phyloP scores from a whole-genome alignment of 257 asterid species.

The Scutellaria barbata region DNA sequence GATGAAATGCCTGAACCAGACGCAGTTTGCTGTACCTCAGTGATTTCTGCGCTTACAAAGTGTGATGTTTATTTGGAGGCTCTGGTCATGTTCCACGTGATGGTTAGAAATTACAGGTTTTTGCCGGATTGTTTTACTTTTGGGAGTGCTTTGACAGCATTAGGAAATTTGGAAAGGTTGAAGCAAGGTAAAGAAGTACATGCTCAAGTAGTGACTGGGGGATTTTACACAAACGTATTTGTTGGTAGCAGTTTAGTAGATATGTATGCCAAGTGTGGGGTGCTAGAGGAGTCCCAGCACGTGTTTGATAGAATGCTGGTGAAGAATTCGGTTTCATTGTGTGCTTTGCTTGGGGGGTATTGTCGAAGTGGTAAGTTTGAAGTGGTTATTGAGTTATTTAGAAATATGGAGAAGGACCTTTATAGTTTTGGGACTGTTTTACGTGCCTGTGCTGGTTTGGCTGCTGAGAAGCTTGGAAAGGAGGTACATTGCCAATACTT shows the following conservation, averaged over 20 bases:
- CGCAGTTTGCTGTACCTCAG: slow-evolving; percentile 74
- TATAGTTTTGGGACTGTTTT: slow-evolving; percentile 32
- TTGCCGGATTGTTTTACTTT: slow-evolving; percentile 47
- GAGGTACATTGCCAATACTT: slow-evolving; percentile 90
- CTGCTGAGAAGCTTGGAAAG: slow-evolving; percentile 70
- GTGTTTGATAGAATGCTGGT: slow-evolving; percentile 72
- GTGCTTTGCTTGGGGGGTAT: slow-evolving; percentile 87
- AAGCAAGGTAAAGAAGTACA: slow-evolving; percentile 68
- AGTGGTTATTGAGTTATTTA: slow-evolving; percentile 47
- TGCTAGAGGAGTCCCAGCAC: slow-evolving; percentile 55
- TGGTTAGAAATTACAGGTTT: slow-evolving; percentile 48
- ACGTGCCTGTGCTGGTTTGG: slow-evolving; percentile 59
- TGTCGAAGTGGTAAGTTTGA: slow-evolving; percentile 67
- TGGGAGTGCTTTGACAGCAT: slow-evolving; percentile 76
- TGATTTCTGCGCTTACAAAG: slow-evolving; percentile 77
- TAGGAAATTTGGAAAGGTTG: slow-evolving; percentile 78
- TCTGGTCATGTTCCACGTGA: slow-evolving; percentile 50
- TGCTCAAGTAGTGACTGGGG: slow-evolving; percentile 22
- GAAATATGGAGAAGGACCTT: slow-evolving; percentile 32
- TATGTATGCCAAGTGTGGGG: slow-evolving; percentile 34
- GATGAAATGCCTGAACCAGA: slow-evolving; percentile 85
- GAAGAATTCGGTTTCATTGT: slow-evolving; percentile 82
- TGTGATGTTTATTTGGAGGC: slow-evolving; percentile 71
- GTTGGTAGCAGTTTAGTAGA: slow-evolving; percentile 35
- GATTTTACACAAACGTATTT: slow-evolving; percentile 5